phyloP scores from a whole-genome alignment of 1,139 yeast species.

The Kluyveromyces sp. region DNA sequence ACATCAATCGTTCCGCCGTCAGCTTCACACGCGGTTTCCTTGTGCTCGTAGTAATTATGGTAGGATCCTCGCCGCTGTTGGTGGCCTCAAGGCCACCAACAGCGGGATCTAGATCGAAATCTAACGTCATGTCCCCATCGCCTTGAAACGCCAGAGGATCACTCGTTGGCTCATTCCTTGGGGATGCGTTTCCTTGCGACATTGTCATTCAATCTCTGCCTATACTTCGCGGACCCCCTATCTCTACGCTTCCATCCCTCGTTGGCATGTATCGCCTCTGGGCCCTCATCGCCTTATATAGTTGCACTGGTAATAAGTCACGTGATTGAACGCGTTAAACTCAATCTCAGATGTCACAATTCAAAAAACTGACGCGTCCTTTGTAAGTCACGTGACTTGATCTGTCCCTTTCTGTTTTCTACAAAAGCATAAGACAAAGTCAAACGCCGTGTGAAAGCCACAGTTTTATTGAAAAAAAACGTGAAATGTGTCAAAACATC shows the following conservation, averaged over 20 bases:
- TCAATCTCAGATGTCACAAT: too few species aligned
- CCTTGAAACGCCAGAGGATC: conserved; percentile 5
- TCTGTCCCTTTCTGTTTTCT: not conserved
- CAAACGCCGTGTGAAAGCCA: not conserved
- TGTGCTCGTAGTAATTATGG: conserved; percentile 12
- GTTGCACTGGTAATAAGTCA: too few species aligned
- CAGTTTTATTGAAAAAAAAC: not conserved
- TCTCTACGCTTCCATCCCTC: too few species aligned
- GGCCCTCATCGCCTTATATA: too few species aligned
- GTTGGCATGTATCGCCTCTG: too few species aligned
- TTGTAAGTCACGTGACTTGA: not conserved
- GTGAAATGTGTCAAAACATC: not conserved
- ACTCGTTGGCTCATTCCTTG: not conserved
- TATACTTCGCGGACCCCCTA: too few species aligned
- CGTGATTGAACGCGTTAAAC: not conserved
- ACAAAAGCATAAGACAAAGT: not conserved
- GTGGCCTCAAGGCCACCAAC: conserved; percentile 6
- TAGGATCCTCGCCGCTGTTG: conserved; percentile 10
- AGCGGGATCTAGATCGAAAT: conserved; percentile 10
- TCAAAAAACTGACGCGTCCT: too few species aligned
- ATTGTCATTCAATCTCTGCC: too few species aligned
- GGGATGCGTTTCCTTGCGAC: not conserved
- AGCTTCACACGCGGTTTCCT: conserved; percentile 33
- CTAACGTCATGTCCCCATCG: conserved; percentile 5
- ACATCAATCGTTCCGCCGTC: conserved; percentile 45